Percentiles rank a stretch among this genome's conserved stretches.
These are phyloP conservation scores for Malus sylvestris DNA, from an alignment of 306 rosid genomes.

Conservation along the genomic window DNA sequence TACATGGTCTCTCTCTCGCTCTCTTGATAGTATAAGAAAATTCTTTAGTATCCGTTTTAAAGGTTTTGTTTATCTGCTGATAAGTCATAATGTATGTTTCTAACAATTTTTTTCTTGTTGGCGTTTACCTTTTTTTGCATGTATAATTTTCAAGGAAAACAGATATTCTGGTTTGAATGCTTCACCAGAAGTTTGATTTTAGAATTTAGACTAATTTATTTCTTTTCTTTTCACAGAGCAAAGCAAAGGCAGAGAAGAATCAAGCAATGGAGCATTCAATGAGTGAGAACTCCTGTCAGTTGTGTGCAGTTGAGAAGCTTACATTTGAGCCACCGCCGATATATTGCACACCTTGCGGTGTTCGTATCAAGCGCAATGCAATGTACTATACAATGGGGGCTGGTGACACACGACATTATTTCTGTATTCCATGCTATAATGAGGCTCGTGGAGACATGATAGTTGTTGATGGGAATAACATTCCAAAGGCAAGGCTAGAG, in stretches of 20 bases:
- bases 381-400: slow-evolving; percentile 90
- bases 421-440: slow-evolving; percentile 90
- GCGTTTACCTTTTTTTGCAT: background rate
- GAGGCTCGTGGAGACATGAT: slow-evolving; percentile 88
- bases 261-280: slow-evolving; percentile 94
- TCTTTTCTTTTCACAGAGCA: slow-evolving; percentile 53
- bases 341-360: slow-evolving; percentile 90
- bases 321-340: slow-evolving; percentile 95
- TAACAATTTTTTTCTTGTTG: background rate
- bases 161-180: background rate
- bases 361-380: slow-evolving; percentile 85
- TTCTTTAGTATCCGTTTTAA: background rate
- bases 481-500: slow-evolving; percentile 74
- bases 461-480: slow-evolving; percentile 67
- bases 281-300: slow-evolving; percentile 98
- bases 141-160: background rate
- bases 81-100: background rate
- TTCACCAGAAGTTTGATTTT: background rate
- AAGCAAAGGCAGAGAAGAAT: slow-evolving; percentile 93
- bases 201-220: slow-evolving; percentile 3
- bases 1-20: too few relatives aligned
- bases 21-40: background rate
- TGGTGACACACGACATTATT: slow-evolving; percentile 86
- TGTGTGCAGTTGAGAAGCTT: slow-evolving; percentile 97
- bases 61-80: background rate